phyloP scores from a whole-genome alignment of 2,329 filamentous ascomycete genomes.

The Kalmusia sp. region DNA sequence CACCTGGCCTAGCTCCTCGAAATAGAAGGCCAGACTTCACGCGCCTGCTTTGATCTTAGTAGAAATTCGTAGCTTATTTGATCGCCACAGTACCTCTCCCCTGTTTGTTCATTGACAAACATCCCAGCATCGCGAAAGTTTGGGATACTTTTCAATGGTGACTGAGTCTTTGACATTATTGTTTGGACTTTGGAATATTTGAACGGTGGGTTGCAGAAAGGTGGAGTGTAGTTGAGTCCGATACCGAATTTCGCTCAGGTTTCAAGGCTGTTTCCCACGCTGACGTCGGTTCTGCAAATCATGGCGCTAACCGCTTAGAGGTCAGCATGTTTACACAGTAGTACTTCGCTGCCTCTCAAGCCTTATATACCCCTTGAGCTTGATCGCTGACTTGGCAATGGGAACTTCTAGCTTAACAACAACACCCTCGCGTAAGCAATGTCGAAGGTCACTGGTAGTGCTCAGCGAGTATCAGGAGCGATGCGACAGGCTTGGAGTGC shows the following conservation, averaged over 20 bases:
- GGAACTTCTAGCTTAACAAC: too few relatives aligned
- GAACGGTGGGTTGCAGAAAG: too few relatives aligned
- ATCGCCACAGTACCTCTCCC: constrained; percentile 20
- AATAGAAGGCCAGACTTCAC: constrained; percentile 38
- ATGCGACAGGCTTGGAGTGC: too few relatives aligned
- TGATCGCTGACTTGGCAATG: too few relatives aligned
- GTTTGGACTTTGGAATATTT: background rate
- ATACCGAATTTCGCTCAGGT: background rate
- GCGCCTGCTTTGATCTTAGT: constrained; percentile 17
- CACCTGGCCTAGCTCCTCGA: constrained; percentile 46
- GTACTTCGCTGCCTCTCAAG: too few relatives aligned
- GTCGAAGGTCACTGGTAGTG: too few relatives aligned
- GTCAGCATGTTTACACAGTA: background rate
- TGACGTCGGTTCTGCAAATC: constrained; percentile 3
- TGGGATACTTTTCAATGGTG: constrained; percentile 37
- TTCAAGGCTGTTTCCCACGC: background rate
- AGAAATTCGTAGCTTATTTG: background rate
- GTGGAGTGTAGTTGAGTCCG: background rate
- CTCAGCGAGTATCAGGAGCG: too few relatives aligned
- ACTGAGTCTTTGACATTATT: constrained; percentile 6
- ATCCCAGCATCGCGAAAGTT: constrained; percentile 48
- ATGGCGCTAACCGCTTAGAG: constrained; percentile 1
- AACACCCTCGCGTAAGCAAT: too few relatives aligned
- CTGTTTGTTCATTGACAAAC: constrained; percentile 34
- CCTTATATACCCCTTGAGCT: too few relatives aligned